These are phyloP conservation scores for Phytophthora ramorum DNA, from an alignment of 352 stramenopile species.

Conservation along the genomic window DNA sequence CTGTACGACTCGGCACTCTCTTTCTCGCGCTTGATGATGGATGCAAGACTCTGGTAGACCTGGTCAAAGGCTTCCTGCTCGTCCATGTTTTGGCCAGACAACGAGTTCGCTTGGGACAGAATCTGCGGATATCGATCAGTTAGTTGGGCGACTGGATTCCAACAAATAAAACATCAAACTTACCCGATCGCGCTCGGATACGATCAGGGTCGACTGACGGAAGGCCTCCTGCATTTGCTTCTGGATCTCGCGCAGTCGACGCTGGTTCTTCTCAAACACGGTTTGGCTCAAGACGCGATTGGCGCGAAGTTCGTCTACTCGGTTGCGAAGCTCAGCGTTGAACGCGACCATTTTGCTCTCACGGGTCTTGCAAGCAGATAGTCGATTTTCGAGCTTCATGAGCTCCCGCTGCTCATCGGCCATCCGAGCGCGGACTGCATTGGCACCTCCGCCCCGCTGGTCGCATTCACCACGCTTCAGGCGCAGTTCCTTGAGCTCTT, in stretches of 20 bases:
- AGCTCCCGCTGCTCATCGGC: constrained; percentile 79
- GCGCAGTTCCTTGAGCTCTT: constrained; percentile 74
- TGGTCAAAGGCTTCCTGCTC: constrained; percentile 82
- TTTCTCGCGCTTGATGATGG: constrained; percentile 78
- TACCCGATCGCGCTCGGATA: constrained; percentile 75
- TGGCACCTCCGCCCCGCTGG: constrained; percentile 70
- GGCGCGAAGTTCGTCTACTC: constrained; percentile 71
- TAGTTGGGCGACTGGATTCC: not conserved
- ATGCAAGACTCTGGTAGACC: constrained; percentile 73
- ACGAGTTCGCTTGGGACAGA: constrained; percentile 66
- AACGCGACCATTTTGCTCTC: constrained; percentile 79
- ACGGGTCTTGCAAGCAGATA: constrained; percentile 72
- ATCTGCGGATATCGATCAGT: constrained; percentile 38
- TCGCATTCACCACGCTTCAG: constrained; percentile 74
- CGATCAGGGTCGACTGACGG: constrained; percentile 67
- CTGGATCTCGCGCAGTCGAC: constrained; percentile 74
- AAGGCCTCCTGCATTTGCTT: constrained; percentile 83
- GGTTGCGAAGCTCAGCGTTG: constrained; percentile 59
- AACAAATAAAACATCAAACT: constrained; percentile 4
- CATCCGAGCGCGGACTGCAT: constrained; percentile 74
- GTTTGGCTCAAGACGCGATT: constrained; percentile 70
- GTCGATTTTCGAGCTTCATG: constrained; percentile 81
- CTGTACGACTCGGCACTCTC: constrained; percentile 80
- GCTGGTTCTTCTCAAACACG: constrained; percentile 86
- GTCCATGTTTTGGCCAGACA: constrained; percentile 74